Evolutionary conservation across 768 basidiomycete species (phyloP).

Genomic region (Lactarius vividus): DNA sequence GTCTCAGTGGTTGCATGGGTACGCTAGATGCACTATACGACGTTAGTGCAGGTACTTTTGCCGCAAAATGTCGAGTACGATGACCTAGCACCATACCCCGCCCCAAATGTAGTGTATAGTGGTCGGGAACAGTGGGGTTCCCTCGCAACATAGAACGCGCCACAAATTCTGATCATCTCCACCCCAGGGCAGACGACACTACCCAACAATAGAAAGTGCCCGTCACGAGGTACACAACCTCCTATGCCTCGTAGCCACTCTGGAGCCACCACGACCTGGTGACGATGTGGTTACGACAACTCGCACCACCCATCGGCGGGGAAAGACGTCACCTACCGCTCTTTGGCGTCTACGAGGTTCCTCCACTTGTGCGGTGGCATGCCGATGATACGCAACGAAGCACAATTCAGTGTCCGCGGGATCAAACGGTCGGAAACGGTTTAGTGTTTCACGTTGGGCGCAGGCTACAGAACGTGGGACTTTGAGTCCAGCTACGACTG

Average conservation of each 20-base stretch:
- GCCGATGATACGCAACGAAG: slow-evolving; percentile 6
- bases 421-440: neutral
- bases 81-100: neutral
- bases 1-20: slow-evolving; percentile 69
- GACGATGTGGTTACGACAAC: slow-evolving; percentile 61
- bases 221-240: slow-evolving; percentile 60
- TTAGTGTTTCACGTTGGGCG: neutral
- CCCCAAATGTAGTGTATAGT: neutral
- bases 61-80: neutral
- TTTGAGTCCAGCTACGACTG: neutral
- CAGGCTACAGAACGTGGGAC: neutral
- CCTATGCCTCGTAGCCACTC: slow-evolving; percentile 61
- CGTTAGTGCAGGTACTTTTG: slow-evolving; percentile 39
- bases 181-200: slow-evolving; percentile 61
- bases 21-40: slow-evolving; percentile 68
- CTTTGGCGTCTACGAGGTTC: slow-evolving; percentile 49
- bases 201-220: slow-evolving; percentile 71
- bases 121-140: slow-evolving; percentile 2
- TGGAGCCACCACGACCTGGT: slow-evolving; percentile 48
- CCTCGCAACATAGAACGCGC: neutral
- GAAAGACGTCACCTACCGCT: slow-evolving; percentile 49
- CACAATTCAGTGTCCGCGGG: slow-evolving; percentile 15
- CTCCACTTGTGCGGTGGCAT: slow-evolving; percentile 28
- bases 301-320: slow-evolving; percentile 40
- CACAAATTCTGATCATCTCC: slow-evolving; percentile 33